These are phyloP conservation scores for Paraphysoderma sedebokerense DNA, from an alignment of 371 early-diverging fungal genomes.

Conservation along the genomic window DNA sequence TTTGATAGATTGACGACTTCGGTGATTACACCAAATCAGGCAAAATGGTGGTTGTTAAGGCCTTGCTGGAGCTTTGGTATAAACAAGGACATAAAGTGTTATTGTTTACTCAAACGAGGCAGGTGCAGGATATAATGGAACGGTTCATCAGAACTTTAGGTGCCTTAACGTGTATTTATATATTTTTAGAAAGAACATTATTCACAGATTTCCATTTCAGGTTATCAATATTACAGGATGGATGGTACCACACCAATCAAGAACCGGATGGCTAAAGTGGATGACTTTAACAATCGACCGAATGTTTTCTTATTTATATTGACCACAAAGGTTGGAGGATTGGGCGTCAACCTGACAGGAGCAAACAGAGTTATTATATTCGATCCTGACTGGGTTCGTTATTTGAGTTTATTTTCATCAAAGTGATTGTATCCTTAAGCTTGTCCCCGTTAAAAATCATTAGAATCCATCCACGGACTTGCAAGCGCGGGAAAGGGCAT, in stretches of 20 bases:
- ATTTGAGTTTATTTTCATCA: not conserved
- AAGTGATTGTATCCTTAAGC: not conserved
- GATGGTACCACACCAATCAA: constrained; percentile 86
- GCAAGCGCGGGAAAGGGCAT: constrained; percentile 93
- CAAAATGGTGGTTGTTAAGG: constrained; percentile 75
- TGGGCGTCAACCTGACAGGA: constrained; percentile 91
- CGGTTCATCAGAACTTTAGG: constrained; percentile 26
- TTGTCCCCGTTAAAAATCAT: not conserved
- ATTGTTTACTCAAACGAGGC: constrained; percentile 89
- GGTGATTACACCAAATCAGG: too few species aligned
- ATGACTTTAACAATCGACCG: constrained; percentile 60
- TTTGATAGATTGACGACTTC: too few species aligned
- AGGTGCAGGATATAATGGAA: constrained; percentile 92
- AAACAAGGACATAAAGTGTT: constrained; percentile 71
- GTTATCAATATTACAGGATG: constrained; percentile 67
- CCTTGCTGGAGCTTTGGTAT: constrained; percentile 73
- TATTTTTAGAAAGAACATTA: not conserved
- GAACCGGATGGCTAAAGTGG: constrained; percentile 60
- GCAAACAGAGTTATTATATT: constrained; percentile 91
- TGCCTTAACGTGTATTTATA: constrained; percentile 3
- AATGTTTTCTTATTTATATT: constrained; percentile 74
- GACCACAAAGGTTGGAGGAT: constrained; percentile 93
- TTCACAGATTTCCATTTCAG: constrained; percentile 5
- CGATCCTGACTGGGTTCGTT: constrained; percentile 97
- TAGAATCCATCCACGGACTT: constrained; percentile 92